These are phyloP conservation scores for Bryoerythrophyllum caledonicum DNA, from an alignment of 225 moss, liverwort and hornwort species.

Conservation along the genomic window DNA sequence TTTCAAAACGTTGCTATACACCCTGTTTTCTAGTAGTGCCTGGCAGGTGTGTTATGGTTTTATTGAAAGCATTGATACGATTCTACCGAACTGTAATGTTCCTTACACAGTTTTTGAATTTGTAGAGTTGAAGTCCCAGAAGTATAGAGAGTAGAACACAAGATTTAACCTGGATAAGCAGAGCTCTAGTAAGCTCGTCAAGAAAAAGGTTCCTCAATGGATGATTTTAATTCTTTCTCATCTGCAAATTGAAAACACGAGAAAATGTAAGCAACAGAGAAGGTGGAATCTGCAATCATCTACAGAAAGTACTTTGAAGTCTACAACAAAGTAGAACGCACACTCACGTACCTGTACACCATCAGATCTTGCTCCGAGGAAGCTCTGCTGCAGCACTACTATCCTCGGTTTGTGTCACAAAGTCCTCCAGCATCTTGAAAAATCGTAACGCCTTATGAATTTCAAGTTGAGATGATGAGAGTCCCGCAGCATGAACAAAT, in stretches of 20 bases:
- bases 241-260: constrained; percentile 25
- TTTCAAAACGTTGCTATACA: too few relatives aligned
- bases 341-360: neutral
- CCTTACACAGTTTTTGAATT: too few relatives aligned
- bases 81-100: too few relatives aligned
- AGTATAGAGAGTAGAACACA: neutral
- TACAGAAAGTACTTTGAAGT: neutral
- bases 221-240: constrained; percentile 57
- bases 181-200: constrained; percentile 65
- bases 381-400: neutral
- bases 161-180: constrained; percentile 61
- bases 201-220: constrained; percentile 59
- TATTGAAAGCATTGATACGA: too few relatives aligned
- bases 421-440: constrained; percentile 7
- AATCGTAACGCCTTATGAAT: neutral
- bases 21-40: too few relatives aligned
- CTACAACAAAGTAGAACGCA: neutral
- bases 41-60: too few relatives aligned
- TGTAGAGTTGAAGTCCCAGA: too few relatives aligned
- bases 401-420: constrained; percentile 15
- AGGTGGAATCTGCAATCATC: neutral
- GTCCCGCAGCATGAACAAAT: neutral
- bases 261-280: constrained; percentile 1
- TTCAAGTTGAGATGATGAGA: neutral
- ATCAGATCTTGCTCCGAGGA: constrained; percentile 6